Evolutionary conservation across 805 yeast genomes (phyloP).

Genomic region (Saccharomycopsis schoenii): DNA sequence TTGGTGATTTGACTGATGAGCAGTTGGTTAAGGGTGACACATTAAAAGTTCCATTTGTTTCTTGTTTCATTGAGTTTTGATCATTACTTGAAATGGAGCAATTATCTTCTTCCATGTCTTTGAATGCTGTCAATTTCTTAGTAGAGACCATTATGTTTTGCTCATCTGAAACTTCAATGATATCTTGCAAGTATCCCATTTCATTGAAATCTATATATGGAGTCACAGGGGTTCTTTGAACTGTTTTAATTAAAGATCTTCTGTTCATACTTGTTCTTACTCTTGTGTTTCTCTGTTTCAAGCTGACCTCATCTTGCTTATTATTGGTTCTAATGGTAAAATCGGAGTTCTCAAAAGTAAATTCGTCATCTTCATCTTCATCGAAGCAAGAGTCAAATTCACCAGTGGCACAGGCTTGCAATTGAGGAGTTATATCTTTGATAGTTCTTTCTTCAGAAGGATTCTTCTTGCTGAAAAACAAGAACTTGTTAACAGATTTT

Average conservation of each 20-base stretch:
- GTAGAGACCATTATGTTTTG: background rate
- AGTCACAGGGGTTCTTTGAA: background rate
- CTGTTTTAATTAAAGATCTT: background rate
- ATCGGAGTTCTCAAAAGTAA: background rate
- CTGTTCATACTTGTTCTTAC: background rate
- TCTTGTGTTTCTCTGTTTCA: background rate
- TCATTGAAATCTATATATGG: slow-evolving; percentile 3
- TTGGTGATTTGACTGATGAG: background rate
- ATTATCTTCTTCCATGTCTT: background rate
- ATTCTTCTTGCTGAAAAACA: background rate
- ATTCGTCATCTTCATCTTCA: background rate
- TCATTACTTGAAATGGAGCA: background rate
- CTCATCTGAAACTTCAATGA: slow-evolving; percentile 4
- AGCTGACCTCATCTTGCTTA: background rate
- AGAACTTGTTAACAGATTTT: background rate
- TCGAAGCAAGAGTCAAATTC: background rate
- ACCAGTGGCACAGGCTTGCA: background rate
- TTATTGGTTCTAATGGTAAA: slow-evolving; percentile 1
- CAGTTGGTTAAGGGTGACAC: background rate
- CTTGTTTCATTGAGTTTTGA: background rate
- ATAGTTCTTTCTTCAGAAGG: background rate
- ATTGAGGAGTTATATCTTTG: slow-evolving; percentile 1
- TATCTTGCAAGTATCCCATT: slow-evolving; percentile 12
- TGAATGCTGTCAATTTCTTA: background rate
- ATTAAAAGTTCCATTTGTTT: background rate